These are phyloP conservation scores for Apiospora phragmitis DNA, from an alignment of 2,329 filamentous ascomycete genomes.

Conservation along the genomic window DNA sequence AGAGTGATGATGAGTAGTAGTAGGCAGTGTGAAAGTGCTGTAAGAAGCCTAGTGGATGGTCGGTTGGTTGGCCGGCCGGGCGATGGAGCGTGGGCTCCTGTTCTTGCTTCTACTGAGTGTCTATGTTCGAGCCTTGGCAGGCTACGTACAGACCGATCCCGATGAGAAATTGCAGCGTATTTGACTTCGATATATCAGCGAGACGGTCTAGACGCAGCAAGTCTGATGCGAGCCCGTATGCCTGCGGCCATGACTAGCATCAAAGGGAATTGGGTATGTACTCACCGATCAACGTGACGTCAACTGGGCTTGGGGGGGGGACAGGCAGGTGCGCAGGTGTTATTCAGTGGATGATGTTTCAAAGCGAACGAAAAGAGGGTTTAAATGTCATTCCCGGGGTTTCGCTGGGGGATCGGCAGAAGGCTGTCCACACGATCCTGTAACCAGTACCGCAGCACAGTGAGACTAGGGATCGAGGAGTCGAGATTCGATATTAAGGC, in stretches of 20 bases:
- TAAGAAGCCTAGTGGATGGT: neutral
- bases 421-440: neutral
- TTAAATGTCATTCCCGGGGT: conserved; percentile 2
- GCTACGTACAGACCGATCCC: neutral
- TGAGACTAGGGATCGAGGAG: neutral
- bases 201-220: neutral
- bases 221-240: neutral
- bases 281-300: neutral
- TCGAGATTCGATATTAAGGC: neutral
- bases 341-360: conserved; percentile 1
- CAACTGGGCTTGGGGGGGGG: neutral
- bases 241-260: neutral
- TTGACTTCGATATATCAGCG: conserved; percentile 6
- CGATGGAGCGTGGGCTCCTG: neutral
- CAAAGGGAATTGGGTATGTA: neutral
- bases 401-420: conserved; percentile 6
- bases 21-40: neutral
- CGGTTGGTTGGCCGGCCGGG: neutral
- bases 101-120: neutral
- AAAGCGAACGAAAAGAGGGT: neutral
- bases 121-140: conserved; percentile 1
- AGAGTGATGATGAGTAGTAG: neutral
- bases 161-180: neutral
- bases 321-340: neutral
- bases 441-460: neutral